Conservation (phyloP, 179 eudicot genomes). For the Silene noctiflora region DNA sequence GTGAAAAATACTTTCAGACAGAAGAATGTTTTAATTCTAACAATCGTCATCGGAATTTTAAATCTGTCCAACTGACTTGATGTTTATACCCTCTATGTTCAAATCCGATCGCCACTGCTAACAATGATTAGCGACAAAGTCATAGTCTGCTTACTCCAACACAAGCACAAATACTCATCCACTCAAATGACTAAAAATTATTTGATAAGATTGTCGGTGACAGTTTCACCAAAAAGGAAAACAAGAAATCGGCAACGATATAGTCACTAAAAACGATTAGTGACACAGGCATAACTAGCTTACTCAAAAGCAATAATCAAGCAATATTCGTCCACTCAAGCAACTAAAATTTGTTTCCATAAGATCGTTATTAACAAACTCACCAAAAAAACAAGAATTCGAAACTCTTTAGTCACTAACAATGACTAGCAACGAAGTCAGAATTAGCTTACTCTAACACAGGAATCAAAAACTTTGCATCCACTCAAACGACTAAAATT, state of each 20-base stretch:
- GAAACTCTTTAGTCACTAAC: too few relatives aligned
- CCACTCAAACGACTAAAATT: background rate
- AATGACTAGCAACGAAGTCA: too few relatives aligned
- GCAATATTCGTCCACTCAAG: background rate
- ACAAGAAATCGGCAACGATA: too few relatives aligned
- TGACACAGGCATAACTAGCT: background rate
- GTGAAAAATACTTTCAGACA: too few relatives aligned
- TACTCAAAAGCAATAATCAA: background rate
- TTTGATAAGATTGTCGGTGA: background rate
- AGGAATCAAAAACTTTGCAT: background rate
- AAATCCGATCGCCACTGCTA: too few relatives aligned
- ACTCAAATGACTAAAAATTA: background rate
- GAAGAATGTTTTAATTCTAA: too few relatives aligned
- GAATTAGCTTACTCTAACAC: background rate
- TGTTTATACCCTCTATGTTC: too few relatives aligned
- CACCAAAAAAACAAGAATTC: background rate
- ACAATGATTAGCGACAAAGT: background rate
- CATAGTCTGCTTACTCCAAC: background rate
- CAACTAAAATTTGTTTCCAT: too few relatives aligned
- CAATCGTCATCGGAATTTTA: too few relatives aligned
- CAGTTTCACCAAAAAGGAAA: background rate
- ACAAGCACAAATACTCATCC: background rate
- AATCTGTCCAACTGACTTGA: too few relatives aligned
- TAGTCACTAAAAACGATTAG: background rate
- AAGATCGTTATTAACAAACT: background rate